These are phyloP conservation scores for Aureobasidium subglaciale DNA, from an alignment of 2,329 filamentous ascomycete species.

Conservation along the genomic window DNA sequence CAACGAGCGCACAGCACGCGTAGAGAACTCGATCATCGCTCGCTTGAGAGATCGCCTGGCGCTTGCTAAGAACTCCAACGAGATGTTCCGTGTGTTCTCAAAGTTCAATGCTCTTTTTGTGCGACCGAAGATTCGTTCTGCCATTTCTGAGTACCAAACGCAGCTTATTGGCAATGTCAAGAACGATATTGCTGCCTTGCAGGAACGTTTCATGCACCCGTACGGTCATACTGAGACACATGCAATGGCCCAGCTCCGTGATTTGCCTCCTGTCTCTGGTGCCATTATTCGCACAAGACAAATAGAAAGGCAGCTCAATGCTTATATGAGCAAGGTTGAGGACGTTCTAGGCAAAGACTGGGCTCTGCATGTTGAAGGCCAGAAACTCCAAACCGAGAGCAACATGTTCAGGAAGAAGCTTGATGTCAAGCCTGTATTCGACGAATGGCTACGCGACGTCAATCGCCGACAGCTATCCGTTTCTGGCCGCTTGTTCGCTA, in stretches of 20 bases:
- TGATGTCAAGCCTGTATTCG: slow-evolving; percentile 86
- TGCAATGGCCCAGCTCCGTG: slow-evolving; percentile 94
- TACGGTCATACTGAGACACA: slow-evolving; percentile 98
- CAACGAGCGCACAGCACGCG: slow-evolving; percentile 91
- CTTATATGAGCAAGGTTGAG: slow-evolving; percentile 99
- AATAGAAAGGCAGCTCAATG: slow-evolving; percentile 90
- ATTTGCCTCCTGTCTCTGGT: slow-evolving; percentile 90
- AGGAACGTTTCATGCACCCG: slow-evolving; percentile 97
- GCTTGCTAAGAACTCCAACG: slow-evolving; percentile 92
- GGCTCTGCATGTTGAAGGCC: slow-evolving; percentile 88
- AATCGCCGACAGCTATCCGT: slow-evolving; percentile 84
- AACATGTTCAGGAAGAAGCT: slow-evolving; percentile 94
- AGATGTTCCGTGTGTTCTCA: slow-evolving; percentile 99
- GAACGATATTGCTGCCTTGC: slow-evolving; percentile 83
- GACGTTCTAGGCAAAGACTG: slow-evolving; percentile 92
- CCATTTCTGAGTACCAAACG: slow-evolving; percentile 95
- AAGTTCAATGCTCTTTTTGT: slow-evolving; percentile 99
- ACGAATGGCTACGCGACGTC: slow-evolving; percentile 90
- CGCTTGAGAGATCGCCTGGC: slow-evolving; percentile 84
- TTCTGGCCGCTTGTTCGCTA: slow-evolving; percentile 82
- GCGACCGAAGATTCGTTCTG: slow-evolving; percentile 95
- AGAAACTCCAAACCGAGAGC: slow-evolving; percentile 87
- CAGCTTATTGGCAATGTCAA: slow-evolving; percentile 98
- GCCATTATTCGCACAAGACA: slow-evolving; percentile 97
- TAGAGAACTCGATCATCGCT: slow-evolving; percentile 98